A percentile compares a stretch with the other conserved stretches of the same genome.
Evolutionary conservation across 2,329 filamentous ascomycete species (phyloP).

Genomic region (Ascochyta fabae): DNA sequence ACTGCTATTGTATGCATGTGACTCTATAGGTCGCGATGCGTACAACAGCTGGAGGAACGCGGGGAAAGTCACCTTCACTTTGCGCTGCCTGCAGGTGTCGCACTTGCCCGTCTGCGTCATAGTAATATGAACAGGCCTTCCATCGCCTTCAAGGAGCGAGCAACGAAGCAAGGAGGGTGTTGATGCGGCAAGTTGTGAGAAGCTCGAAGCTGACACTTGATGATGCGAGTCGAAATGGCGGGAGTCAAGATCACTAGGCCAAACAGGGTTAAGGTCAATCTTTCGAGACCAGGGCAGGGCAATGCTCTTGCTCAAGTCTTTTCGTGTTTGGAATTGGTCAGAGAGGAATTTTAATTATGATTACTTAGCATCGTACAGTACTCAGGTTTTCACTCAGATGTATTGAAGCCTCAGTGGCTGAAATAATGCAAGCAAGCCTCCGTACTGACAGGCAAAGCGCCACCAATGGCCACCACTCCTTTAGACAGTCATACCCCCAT

Average conservation of each 20-base stretch:
- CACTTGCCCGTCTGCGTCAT: constrained; percentile 45
- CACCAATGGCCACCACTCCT: too few relatives aligned
- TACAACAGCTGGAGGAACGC: not conserved
- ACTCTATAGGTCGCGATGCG: not conserved
- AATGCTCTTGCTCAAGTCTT: too few relatives aligned
- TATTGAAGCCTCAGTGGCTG: too few relatives aligned
- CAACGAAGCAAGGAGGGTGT: not conserved
- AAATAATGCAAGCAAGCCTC: too few relatives aligned
- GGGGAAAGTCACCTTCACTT: constrained; percentile 36
- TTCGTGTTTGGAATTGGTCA: too few relatives aligned
- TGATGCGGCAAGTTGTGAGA: not conserved
- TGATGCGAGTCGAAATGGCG: not conserved
- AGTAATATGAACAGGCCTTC: not conserved
- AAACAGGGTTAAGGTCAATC: not conserved
- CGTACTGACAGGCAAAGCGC: too few relatives aligned
- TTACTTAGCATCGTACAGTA: too few relatives aligned
- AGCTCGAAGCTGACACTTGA: not conserved
- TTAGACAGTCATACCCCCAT: constrained; percentile 32
- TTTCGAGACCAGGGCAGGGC: too few relatives aligned
- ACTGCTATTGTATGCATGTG: not conserved
- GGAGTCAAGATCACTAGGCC: not conserved
- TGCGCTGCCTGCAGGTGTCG: constrained; percentile 39
- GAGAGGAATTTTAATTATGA: too few relatives aligned
- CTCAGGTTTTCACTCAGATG: too few relatives aligned
- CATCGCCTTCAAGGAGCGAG: not conserved